Evolutionary conservation across 257 asterid genomes (phyloP).

Genomic region (Paulownia fortunei): DNA sequence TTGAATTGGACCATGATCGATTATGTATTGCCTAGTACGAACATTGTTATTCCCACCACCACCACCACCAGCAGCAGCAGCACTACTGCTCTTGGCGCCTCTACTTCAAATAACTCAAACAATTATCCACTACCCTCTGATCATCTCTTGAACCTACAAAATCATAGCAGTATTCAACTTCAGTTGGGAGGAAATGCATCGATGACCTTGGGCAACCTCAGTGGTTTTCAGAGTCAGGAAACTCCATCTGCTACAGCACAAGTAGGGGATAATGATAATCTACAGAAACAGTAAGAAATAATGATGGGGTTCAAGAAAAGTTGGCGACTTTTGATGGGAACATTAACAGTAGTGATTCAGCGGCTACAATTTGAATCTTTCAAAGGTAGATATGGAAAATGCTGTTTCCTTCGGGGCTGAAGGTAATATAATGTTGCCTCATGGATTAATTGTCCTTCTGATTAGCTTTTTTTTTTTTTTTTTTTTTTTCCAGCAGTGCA

Average conservation of each 20-base stretch:
- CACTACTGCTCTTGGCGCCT: background rate
- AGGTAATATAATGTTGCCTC: slow-evolving; percentile 50
- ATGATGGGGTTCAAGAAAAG: slow-evolving; percentile 38
- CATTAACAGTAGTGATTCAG: background rate
- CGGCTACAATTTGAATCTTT: slow-evolving; percentile 43
- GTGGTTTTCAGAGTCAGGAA: slow-evolving; percentile 40
- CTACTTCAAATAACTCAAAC: slow-evolving; percentile 20
- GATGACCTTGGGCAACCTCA: slow-evolving; percentile 28
- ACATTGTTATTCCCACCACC: too few relatives aligned
- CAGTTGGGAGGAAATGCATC: slow-evolving; percentile 34
- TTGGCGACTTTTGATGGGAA: slow-evolving; percentile 40
- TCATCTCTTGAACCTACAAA: slow-evolving; percentile 47
- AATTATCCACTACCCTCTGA: slow-evolving; percentile 28
- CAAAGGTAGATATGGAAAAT: slow-evolving; percentile 49
- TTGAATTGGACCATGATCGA: slow-evolving; percentile 45
- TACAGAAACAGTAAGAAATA: slow-evolving; percentile 18
- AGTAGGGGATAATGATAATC: slow-evolving; percentile 15
- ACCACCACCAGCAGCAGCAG: background rate
- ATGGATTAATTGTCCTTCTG: slow-evolving; percentile 36
- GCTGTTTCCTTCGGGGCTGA: slow-evolving; percentile 28
- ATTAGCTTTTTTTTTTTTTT: too few relatives aligned
- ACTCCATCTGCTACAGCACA: background rate
- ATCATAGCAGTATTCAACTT: slow-evolving; percentile 37
- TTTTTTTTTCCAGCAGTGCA: background rate
- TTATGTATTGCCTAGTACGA: slow-evolving; percentile 36